phyloP scores from a whole-genome alignment of 164 flowering plant species.

The Piper betle region DNA sequence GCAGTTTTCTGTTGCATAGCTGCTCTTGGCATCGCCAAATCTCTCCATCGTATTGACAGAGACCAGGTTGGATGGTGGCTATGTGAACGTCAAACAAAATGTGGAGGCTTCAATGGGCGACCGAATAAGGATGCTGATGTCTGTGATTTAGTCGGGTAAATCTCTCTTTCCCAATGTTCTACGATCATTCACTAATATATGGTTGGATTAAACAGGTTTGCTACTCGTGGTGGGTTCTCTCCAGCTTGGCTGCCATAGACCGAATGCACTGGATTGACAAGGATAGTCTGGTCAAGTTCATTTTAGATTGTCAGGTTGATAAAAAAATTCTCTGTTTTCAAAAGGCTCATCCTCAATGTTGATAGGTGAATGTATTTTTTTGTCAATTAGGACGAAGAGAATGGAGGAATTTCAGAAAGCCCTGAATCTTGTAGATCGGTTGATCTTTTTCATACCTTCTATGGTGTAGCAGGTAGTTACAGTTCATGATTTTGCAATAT shows the following conservation, averaged over 20 bases:
- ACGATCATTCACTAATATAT: too few relatives aligned
- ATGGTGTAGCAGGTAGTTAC: constrained; percentile 75
- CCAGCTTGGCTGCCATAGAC: constrained; percentile 82
- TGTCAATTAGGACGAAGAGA: constrained; percentile 52
- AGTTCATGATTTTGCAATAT: too few relatives aligned
- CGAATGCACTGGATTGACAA: constrained; percentile 92
- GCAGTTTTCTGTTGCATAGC: constrained; percentile 92
- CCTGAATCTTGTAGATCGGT: constrained; percentile 74
- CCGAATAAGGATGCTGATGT: constrained; percentile 30
- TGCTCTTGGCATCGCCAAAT: constrained; percentile 79
- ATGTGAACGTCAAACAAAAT: constrained; percentile 80
- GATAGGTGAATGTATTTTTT: too few relatives aligned
- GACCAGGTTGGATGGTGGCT: constrained; percentile 98
- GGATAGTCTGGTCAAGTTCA: constrained; percentile 63
- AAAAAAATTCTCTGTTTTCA: too few relatives aligned
- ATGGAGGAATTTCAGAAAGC: constrained; percentile 91
- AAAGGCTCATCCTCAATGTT: too few relatives aligned
- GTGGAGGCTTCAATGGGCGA: constrained; percentile 89
- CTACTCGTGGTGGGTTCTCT: constrained; percentile 98
- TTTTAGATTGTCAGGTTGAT: constrained; percentile 72
- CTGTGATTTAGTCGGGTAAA: too few relatives aligned
- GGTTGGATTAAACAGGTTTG: constrained; percentile 47
- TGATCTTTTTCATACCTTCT: constrained; percentile 84
- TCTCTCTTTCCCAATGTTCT: too few relatives aligned
- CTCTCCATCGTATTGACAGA: constrained; percentile 66